Evolutionary conservation across 176 grass and related monocot species (phyloP).

Genomic region (Zea luxurians): DNA sequence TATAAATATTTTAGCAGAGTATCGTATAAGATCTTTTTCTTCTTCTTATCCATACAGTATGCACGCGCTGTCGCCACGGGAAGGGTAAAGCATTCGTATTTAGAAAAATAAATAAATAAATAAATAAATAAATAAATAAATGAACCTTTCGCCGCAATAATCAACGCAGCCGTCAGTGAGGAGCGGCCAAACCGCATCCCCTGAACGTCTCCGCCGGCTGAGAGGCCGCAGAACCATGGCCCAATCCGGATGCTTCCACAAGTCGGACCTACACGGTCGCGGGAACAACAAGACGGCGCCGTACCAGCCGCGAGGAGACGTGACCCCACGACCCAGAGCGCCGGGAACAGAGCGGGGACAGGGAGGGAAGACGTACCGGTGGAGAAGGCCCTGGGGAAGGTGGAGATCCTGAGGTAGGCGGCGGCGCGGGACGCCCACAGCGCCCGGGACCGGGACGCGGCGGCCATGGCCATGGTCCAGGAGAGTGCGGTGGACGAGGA

Average conservation of each 20-base stretch:
- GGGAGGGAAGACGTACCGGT: constrained; percentile 48
- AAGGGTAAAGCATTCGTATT: background rate
- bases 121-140: background rate
- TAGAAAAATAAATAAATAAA: no score
- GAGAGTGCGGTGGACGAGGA: no score
- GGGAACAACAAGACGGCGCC: background rate
- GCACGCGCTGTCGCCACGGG: background rate
- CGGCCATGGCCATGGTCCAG: no score
- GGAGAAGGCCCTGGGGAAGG: constrained; percentile 79
- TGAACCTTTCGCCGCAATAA: constrained; percentile 3
- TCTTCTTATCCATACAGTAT: background rate
- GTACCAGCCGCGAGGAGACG: background rate
- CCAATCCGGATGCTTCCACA: background rate
- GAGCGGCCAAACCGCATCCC: background rate
- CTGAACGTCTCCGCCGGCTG: background rate
- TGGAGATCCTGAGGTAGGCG: constrained; percentile 87
- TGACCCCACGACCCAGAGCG: constrained; percentile 11
- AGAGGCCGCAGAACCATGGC: background rate
- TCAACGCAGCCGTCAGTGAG: background rate
- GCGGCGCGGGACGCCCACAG: constrained; percentile 68
- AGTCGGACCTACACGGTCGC: background rate
- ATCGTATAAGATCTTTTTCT: background rate
- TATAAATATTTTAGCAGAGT: background rate
- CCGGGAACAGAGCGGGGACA: background rate
- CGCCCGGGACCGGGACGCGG: no score